A percentile compares a stretch with the other conserved stretches of the same genome.
Conservation (phyloP, 106 monocot genomes). For the Dioscorea zingiberensis region DNA sequence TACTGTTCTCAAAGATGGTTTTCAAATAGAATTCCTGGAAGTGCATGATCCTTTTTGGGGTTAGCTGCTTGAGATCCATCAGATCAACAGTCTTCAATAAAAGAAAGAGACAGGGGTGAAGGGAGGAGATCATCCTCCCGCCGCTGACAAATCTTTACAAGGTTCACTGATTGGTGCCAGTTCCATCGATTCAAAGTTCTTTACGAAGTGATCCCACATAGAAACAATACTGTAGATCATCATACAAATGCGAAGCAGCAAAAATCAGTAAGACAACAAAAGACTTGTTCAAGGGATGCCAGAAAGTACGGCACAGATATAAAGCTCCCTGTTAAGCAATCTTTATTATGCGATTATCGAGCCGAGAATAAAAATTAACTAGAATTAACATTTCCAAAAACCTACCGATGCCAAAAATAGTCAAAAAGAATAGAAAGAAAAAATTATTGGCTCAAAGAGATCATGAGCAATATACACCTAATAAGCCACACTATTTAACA, state of each 20-base stretch:
- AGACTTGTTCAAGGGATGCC: too few species aligned
- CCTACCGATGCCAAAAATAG: too few species aligned
- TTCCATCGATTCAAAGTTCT: constrained; percentile 77
- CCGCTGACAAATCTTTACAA: constrained; percentile 70
- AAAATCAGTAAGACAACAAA: too few species aligned
- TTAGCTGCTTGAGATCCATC: constrained; percentile 31
- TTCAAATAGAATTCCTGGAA: constrained; percentile 76
- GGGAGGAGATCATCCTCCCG: constrained; percentile 61
- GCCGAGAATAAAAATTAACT: too few species aligned
- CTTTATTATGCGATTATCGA: too few species aligned
- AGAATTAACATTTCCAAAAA: too few species aligned
- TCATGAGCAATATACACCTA: neutral
- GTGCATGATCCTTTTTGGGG: constrained; percentile 62
- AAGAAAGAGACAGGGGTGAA: constrained; percentile 77
- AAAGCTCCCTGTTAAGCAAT: too few species aligned
- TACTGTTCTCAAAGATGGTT: constrained; percentile 36
- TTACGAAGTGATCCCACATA: constrained; percentile 97
- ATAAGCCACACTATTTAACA: too few species aligned
- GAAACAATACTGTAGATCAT: constrained; percentile 65
- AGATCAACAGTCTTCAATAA: constrained; percentile 55
- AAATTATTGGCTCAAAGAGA: neutral
- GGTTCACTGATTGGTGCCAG: constrained; percentile 56
- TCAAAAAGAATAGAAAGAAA: too few species aligned
- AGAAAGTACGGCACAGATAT: too few species aligned
- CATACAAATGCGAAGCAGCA: neutral